Conservation (phyloP, 805 yeast species). For the Saturnispora dispora region DNA sequence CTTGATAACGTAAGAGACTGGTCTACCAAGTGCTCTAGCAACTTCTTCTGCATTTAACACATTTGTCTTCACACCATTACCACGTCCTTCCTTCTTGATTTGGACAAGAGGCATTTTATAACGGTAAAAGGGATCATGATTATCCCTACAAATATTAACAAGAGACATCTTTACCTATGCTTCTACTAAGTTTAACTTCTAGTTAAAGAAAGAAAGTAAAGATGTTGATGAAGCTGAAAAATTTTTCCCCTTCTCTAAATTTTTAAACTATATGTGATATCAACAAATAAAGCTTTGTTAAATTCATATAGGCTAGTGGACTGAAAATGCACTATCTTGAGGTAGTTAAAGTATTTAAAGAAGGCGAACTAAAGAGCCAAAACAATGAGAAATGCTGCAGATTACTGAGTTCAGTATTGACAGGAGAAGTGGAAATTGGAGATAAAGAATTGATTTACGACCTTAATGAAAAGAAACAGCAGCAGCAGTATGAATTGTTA, state of each 20-base stretch:
- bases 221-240: neutral
- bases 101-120: constrained; percentile 98
- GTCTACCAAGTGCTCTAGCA: constrained; percentile 89
- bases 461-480: neutral
- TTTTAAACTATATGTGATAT: neutral
- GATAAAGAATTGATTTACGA: neutral
- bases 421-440: neutral
- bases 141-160: constrained; percentile 92
- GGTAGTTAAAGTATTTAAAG: neutral
- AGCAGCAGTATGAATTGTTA: neutral
- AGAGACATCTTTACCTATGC: constrained; percentile 48
- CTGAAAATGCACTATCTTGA: neutral
- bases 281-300: neutral
- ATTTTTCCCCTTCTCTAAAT: neutral
- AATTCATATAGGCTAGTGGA: neutral
- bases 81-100: constrained; percentile 96
- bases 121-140: constrained; percentile 97
- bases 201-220: constrained; percentile 1
- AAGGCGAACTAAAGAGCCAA: neutral
- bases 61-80: constrained; percentile 97
- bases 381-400: neutral
- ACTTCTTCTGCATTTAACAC: constrained; percentile 86
- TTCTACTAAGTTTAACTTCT: neutral
- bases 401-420: neutral
- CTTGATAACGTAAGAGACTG: constrained; percentile 84